Evolutionary conservation across 345 rosid genomes (phyloP).

Genomic region (Pistacia vera): DNA sequence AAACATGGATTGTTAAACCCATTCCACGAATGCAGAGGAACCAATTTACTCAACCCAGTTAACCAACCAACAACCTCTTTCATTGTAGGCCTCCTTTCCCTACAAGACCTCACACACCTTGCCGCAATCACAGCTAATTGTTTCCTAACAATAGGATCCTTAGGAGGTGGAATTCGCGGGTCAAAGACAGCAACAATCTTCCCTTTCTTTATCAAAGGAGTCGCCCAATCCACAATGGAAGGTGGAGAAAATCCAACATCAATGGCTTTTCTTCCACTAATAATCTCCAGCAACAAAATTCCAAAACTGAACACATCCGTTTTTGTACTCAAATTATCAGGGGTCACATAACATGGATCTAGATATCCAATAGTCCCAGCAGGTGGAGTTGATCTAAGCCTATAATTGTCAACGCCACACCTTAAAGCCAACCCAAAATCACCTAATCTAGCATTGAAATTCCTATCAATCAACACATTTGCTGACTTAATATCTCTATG

Average conservation of each 20-base stretch:
- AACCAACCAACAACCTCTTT: constrained; percentile 87
- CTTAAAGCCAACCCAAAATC: constrained; percentile 94
- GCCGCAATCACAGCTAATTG: constrained; percentile 84
- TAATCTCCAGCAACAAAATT: constrained; percentile 88
- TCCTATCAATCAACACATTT: constrained; percentile 88
- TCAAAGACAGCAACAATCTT: constrained; percentile 77
- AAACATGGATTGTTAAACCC: constrained; percentile 90
- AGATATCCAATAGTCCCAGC: constrained; percentile 98
- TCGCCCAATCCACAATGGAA: constrained; percentile 94
- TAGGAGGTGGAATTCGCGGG: constrained; percentile 65
- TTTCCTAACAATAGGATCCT: constrained; percentile 71
- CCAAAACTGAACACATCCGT: constrained; percentile 98
- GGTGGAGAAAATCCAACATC: constrained; percentile 92
- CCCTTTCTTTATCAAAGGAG: constrained; percentile 86
- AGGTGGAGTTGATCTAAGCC: constrained; percentile 88
- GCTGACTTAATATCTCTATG: constrained; percentile 99
- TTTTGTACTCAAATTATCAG: constrained; percentile 90
- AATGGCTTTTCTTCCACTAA: constrained; percentile 94
- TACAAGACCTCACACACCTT: constrained; percentile 93
- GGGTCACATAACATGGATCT: constrained; percentile 97
- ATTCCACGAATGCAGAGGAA: constrained; percentile 87
- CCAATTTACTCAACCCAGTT: constrained; percentile 64
- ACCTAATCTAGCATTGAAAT: constrained; percentile 84
- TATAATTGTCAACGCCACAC: constrained; percentile 75
- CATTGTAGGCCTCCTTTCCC: constrained; percentile 95